Evolutionary conservation across 768 basidiomycete genomes (phyloP).

Genomic region (Termitomyces sp.): DNA sequence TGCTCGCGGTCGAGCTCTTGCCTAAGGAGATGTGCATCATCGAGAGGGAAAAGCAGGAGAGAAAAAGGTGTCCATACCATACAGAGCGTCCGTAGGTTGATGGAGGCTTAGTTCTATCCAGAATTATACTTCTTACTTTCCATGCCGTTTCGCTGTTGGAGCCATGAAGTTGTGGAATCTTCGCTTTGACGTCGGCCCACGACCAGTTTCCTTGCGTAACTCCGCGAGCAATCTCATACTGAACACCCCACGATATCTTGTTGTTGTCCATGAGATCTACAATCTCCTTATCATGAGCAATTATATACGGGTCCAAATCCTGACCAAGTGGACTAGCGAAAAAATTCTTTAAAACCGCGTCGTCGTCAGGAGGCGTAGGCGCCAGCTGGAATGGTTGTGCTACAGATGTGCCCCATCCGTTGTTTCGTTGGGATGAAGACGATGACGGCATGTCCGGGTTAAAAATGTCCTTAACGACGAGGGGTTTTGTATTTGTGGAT

Average conservation of each 20-base stretch:
- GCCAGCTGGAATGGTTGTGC: neutral
- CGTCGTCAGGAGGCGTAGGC: neutral
- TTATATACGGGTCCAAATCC: constrained; percentile 24
- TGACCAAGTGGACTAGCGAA: constrained; percentile 19
- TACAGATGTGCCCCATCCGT: neutral
- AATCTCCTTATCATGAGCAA: constrained; percentile 32
- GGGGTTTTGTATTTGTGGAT: neutral
- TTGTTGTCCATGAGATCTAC: constrained; percentile 34
- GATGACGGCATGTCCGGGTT: neutral
- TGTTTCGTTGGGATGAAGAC: neutral
- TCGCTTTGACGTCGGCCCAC: constrained; percentile 33
- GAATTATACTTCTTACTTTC: constrained; percentile 33
- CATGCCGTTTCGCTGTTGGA: constrained; percentile 28
- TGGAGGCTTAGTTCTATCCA: constrained; percentile 10
- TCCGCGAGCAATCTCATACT: constrained; percentile 41
- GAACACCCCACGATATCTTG: constrained; percentile 43
- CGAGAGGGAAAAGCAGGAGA: neutral
- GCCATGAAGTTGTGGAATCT: constrained; percentile 28
- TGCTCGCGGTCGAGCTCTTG: constrained; percentile 66
- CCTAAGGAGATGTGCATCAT: constrained; percentile 25
- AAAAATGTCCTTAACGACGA: constrained; percentile 4
- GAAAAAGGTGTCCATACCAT: constrained; percentile 30
- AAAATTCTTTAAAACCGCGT: constrained; percentile 6
- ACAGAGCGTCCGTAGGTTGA: constrained; percentile 21
- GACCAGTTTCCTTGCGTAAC: constrained; percentile 35